Base-by-base conservation (phyloP, 1,284 basidiomycete genomes). In the Leccinum fallax region DNA sequence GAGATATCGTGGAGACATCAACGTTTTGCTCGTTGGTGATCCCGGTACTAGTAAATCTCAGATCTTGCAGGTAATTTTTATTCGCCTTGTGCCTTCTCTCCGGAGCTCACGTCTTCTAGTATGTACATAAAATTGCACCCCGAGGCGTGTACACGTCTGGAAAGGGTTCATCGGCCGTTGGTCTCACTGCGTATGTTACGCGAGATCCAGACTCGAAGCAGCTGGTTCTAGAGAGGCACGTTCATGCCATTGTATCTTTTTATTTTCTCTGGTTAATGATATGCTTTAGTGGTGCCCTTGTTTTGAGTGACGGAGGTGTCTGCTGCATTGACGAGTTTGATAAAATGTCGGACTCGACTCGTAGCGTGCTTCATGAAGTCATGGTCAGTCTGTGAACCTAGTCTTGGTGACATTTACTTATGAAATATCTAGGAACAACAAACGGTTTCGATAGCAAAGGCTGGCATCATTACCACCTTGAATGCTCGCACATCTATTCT, bases 311-410 rank as follows among this genome's bases (percentile, higher is more conserved):
- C 69, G 97, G 97, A 2, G 97, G 97, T 76, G 95, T 98, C 5
- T 99, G 97, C 78, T 99, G 97, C 75, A 99, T 99, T 69, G 97
- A 99, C 73, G 97, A 98, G 78, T 99, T 99, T 71, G 97, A 99
- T 80, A 99, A 99, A 78, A 99, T 99, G 97, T 93, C 92, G 2
- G 97, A 99, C 71, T 88, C 95, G 1, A 98, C 97, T 9, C 86
- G 97, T 55, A 96, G 93, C 76, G 97, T 98, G 1, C 80, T 99
- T 57, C 97, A 99, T 75, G 97, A 99, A 90, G 97, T 98, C 46
- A 99, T 99, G 97, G 94, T 94, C 66, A 61, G 86, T 73, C 28
- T 2, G 13, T 34, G 19, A 40, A 57, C 58, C 11, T 16, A 2
- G 48, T 15, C 11, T 36, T 9, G 38, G 32, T 26, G 19, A 15